Base-by-base conservation (phyloP, 164 flowering plant genomes). In the Tetracentron sinense region DNA sequence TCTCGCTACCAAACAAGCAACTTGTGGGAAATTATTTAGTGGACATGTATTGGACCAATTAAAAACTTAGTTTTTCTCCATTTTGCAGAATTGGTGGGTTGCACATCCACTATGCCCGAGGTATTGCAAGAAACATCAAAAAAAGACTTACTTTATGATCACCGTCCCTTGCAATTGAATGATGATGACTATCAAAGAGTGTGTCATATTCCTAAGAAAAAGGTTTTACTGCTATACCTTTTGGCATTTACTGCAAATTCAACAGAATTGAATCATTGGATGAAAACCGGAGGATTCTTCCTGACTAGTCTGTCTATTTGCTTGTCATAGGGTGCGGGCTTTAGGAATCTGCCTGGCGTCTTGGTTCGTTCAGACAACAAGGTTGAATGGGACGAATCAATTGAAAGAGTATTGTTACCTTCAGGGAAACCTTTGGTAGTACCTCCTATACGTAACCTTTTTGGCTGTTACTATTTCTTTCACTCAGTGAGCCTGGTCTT, bases 361-460 rank as follows among this genome's bases (percentile, higher is more conserved):
- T 20, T 59, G 10, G 83, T 94, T 25, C 58, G 79, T 27, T 12
- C 69, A 0, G 79, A 83, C 42, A 87, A 89, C 1, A 74, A 64
- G 42, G 95, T 90, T 2, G 79, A 75, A 21, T 81, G 78, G 81
- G 96, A 89, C 59, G 77, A 82, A 1, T 25, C 66, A 11, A 67
- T 85, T 0, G 70, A 72, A 38, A 74, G 88, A 30, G 81, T 69
- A 8, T 46, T 56, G 1, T 59, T 90, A 20, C 69, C 81, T 0
- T 85, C 96, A 0, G 84, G 85, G 33, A 93, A 85, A 50, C 88
- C 86, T 8, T 33, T 93, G 94, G 98, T 93, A 81, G 42, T 25
- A 23, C 20, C 14, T 21, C 21, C 28, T 50, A 5, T 48, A 15
- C 1, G 6, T 16, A 2, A 8, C 33, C 8, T 20, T 28, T 38